Evolutionary conservation across 1,139 yeast genomes (phyloP).

Genomic region (Saccharomyces hybrid): DNA sequence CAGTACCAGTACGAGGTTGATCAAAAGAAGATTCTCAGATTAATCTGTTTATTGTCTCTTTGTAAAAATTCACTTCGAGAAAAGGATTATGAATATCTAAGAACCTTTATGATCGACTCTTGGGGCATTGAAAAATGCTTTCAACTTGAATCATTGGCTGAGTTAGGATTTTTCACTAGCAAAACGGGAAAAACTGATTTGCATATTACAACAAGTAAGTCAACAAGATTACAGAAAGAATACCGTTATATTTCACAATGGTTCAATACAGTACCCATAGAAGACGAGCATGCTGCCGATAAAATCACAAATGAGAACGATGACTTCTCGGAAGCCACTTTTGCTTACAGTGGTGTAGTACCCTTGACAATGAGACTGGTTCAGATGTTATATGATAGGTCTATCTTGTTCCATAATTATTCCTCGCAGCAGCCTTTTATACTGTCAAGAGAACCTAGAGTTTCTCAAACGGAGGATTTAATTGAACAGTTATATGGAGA

Average conservation of each 20-base stretch:
- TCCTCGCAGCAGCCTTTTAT: constrained; percentile 29
- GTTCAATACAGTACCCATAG: constrained; percentile 24
- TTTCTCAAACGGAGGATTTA: constrained; percentile 18
- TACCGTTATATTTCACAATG: constrained; percentile 20
- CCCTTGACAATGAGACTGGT: constrained; percentile 28
- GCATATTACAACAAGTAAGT: constrained; percentile 5
- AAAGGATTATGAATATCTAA: constrained; percentile 22
- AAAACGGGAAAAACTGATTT: constrained; percentile 9
- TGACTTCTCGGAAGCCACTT: constrained; percentile 13
- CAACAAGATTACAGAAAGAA: constrained; percentile 11
- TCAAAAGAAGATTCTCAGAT: constrained; percentile 14
- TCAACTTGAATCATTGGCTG: constrained; percentile 20
- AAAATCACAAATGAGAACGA: constrained; percentile 15
- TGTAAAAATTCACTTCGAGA: constrained; percentile 26
- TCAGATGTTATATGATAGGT: constrained; percentile 27
- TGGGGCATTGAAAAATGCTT: constrained; percentile 26
- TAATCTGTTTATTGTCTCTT: constrained; percentile 23
- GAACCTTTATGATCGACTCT: constrained; percentile 25
- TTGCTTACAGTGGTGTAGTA: constrained; percentile 32
- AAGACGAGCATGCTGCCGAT: constrained; percentile 12
- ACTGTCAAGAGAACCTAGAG: constrained; percentile 23
- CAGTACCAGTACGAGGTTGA: constrained; percentile 23
- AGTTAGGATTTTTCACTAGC: constrained; percentile 16
- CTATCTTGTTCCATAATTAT: constrained; percentile 20
- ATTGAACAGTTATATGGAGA: constrained; percentile 22